These are phyloP conservation scores for Tricholoma matsutake DNA, from an alignment of 768 basidiomycete genomes.

Conservation along the genomic window DNA sequence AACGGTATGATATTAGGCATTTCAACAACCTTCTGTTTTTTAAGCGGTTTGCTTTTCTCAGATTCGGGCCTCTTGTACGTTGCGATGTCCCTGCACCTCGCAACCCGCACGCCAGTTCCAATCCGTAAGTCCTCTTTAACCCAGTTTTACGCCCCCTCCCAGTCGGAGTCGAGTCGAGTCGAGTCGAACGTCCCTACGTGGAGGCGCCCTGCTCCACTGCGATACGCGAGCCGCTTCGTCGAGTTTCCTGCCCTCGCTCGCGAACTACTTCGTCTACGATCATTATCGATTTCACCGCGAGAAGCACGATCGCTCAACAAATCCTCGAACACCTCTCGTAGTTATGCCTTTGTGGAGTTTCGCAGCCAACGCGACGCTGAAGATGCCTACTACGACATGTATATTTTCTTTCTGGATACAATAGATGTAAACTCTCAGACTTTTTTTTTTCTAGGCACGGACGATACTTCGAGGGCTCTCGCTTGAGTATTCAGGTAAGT, in stretches of 20 bases:
- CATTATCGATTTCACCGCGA: slow-evolving; percentile 33
- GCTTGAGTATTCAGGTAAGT: slow-evolving; percentile 71
- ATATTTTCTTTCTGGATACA: slow-evolving; percentile 21
- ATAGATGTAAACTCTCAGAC: not conserved
- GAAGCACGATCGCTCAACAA: slow-evolving; percentile 50
- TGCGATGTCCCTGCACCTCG: slow-evolving; percentile 90
- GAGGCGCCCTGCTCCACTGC: slow-evolving; percentile 24
- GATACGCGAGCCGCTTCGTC: slow-evolving; percentile 15
- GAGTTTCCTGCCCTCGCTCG: slow-evolving; percentile 23
- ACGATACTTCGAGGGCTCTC: slow-evolving; percentile 67
- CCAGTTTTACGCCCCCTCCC: slow-evolving; percentile 17
- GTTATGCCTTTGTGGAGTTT: slow-evolving; percentile 88
- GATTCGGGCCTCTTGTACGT: slow-evolving; percentile 79
- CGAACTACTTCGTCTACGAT: slow-evolving; percentile 20
- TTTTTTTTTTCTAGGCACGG: slow-evolving; percentile 59
- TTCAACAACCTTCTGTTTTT: not conserved
- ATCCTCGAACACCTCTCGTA: slow-evolving; percentile 42
- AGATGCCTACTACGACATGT: slow-evolving; percentile 85
- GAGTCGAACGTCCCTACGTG: slow-evolving; percentile 27
- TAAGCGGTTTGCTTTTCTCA: slow-evolving; percentile 26
- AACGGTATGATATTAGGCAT: slow-evolving; percentile 48
- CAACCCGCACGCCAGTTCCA: slow-evolving; percentile 67
- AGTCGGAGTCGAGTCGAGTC: slow-evolving; percentile 24
- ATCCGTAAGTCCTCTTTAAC: slow-evolving; percentile 66
- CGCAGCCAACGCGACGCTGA: slow-evolving; percentile 75